Conservation (phyloP, 495 filamentous ascomycete genomes). For the Pyrenula massariospora region DNA sequence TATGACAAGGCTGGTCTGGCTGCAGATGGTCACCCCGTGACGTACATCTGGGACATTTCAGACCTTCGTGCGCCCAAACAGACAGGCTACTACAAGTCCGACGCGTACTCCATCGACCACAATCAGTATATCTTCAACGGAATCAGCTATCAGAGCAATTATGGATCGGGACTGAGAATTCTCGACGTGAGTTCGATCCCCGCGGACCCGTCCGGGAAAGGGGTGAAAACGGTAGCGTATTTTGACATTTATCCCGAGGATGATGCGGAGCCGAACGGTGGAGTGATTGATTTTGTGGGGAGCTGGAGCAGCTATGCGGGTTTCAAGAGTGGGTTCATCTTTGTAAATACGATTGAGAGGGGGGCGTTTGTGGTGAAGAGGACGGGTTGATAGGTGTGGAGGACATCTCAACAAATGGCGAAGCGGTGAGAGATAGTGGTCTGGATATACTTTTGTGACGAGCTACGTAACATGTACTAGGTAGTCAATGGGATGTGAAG, state of each 20-base stretch:
- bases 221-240: conserved; percentile 40
- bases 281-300: conserved; percentile 42
- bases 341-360: conserved; percentile 50
- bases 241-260: conserved; percentile 53
- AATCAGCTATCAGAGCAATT: conserved; percentile 44
- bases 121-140: conserved; percentile 49
- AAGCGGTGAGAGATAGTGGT: too few relatives aligned
- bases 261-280: conserved; percentile 29
- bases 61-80: conserved; percentile 35
- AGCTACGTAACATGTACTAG: too few relatives aligned
- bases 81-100: conserved; percentile 41
- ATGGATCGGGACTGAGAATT: conserved; percentile 44
- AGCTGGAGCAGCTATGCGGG: conserved; percentile 45
- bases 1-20: conserved; percentile 30
- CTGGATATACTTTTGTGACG: too few relatives aligned
- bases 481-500: too few relatives aligned
- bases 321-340: conserved; percentile 44
- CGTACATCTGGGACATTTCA: conserved; percentile 47
- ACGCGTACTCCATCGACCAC: conserved; percentile 42
- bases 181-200: conserved; percentile 42
- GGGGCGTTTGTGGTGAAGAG: conserved; percentile 41
- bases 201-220: conserved; percentile 36
- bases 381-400: too few relatives aligned
- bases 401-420: too few relatives aligned
- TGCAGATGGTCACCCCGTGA: conserved; percentile 30